Evolutionary conservation across 345 rosid species (phyloP), one percentile per base, ranked within the genome.

Genomic region (Rhodamnia argentea): DNA sequence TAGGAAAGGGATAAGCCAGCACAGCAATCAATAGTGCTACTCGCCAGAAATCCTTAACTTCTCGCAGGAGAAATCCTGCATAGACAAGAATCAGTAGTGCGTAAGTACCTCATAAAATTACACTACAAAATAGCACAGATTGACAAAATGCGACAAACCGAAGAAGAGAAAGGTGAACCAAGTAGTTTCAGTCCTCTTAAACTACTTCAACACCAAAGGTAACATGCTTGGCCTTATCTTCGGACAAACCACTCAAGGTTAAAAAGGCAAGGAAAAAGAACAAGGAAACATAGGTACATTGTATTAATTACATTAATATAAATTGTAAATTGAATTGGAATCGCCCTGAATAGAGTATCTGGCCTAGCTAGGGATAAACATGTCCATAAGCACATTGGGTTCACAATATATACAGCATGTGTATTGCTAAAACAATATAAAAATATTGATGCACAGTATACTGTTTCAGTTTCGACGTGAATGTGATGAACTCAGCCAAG

Each of bases 1-100:
- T 74, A 54, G 89, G 88, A 52, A 86, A 50, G 54, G 94, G 93
- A 89, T 92, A 88, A 59, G 92, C 60, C 90, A 97, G 84, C 75
- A 94, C 89, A 70, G 99, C 90, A 81, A 92, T 86, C 89, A 96
- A 85, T 88, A 97, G 91, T 20, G 98, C 90, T 87, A 94, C 96
- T 83, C 93, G 95, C 99, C 99, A 97, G 84, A 90, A 92, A 32
- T 91, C 96, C 93, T 97, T 95, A 57, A 97, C 91, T 87, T 96
- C 99, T 85, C 94, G 92, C 37, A 97, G 92, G 58, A 96, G 90
- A 90, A 94, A 88, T 85, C 99, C 98, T 96, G 93, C 10, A 90
- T 51, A 60, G 47, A 22, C 5, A 47, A 76, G 55, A 86, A 40
- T 27, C 23, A 58, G 42, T 84, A 26, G 37, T 56, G 84, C 85